phyloP scores from a whole-genome alignment of 345 rosid genomes.

The Noccaea caerulescens region DNA sequence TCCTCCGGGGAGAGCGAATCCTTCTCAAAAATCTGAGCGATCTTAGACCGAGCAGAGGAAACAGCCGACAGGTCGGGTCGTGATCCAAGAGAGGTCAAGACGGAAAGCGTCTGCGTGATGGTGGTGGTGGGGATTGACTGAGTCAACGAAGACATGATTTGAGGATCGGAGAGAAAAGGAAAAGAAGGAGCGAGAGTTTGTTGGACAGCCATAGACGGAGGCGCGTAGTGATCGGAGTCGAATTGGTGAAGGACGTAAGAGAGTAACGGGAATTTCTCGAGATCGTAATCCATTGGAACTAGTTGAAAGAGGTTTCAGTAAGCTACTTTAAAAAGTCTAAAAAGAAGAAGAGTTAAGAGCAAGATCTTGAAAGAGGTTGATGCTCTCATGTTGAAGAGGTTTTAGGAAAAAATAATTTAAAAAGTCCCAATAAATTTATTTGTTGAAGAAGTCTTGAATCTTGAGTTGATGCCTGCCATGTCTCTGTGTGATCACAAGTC shows the following conservation, averaged over 20 bases:
- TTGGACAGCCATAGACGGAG: slow-evolving; percentile 49
- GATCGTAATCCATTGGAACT: slow-evolving; percentile 54
- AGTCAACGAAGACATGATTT: slow-evolving; percentile 55
- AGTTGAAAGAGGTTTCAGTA: slow-evolving; percentile 25
- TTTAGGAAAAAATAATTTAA: too few species aligned
- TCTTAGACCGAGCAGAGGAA: slow-evolving; percentile 63
- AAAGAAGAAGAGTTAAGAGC: too few species aligned
- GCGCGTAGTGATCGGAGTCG: slow-evolving; percentile 47
- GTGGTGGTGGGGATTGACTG: slow-evolving; percentile 55
- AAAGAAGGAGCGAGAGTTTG: slow-evolving; percentile 44
- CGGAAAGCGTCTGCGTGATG: slow-evolving; percentile 56
- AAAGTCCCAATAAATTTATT: too few species aligned
- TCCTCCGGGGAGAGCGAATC: slow-evolving; percentile 52
- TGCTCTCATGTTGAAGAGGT: too few species aligned
- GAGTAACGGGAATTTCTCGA: slow-evolving; percentile 61
- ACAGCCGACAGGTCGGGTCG: slow-evolving; percentile 74
- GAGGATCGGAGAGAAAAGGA: slow-evolving; percentile 55
- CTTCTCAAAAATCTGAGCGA: slow-evolving; percentile 48
- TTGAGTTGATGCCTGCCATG: too few species aligned
- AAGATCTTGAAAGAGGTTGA: too few species aligned
- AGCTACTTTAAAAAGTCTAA: too few species aligned
- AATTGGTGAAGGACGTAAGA: slow-evolving; percentile 58
- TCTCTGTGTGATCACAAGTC: too few species aligned
- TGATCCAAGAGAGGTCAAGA: slow-evolving; percentile 71
- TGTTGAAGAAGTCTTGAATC: too few species aligned